Conservation (phyloP, 257 asterid species). For the Solanum corneliomulleri region DNA sequence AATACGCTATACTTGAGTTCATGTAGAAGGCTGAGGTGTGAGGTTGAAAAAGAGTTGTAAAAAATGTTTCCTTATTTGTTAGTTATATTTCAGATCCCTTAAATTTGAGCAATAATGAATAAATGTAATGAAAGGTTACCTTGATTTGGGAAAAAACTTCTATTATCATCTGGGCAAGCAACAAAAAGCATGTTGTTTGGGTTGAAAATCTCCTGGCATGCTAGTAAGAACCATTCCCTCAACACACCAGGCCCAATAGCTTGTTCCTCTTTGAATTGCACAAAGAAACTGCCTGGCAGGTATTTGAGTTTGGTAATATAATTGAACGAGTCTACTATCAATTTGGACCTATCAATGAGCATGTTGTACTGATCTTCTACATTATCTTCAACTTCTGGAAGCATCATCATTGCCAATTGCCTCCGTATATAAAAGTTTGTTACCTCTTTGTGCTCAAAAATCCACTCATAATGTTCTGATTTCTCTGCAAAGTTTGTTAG, state of each 20-base stretch:
- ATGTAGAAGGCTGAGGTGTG: not conserved
- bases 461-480: conserved; percentile 56
- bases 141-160: conserved; percentile 94
- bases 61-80: not conserved
- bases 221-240: conserved; percentile 85
- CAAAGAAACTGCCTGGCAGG: conserved; percentile 61
- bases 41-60: not conserved
- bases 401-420: conserved; percentile 61
- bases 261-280: conserved; percentile 90
- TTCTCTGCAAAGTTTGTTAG: conserved; percentile 45
- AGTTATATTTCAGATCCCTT: too few relatives aligned
- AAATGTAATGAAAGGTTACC: conserved; percentile 25
- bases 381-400: not conserved
- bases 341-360: not conserved
- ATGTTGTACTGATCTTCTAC: not conserved
- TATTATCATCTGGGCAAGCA: conserved; percentile 71
- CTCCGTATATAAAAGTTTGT: conserved; percentile 65
- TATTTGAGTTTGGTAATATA: conserved; percentile 43
- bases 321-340: conserved; percentile 3
- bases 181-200: conserved; percentile 73
- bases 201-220: conserved; percentile 65
- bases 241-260: conserved; percentile 96
- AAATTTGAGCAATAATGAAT: not conserved
- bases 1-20: not conserved
- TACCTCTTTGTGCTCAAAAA: conserved; percentile 57